These are phyloP conservation scores for Fusarium sp. DNA, from an alignment of 2,329 filamentous ascomycete genomes.

Conservation along the genomic window DNA sequence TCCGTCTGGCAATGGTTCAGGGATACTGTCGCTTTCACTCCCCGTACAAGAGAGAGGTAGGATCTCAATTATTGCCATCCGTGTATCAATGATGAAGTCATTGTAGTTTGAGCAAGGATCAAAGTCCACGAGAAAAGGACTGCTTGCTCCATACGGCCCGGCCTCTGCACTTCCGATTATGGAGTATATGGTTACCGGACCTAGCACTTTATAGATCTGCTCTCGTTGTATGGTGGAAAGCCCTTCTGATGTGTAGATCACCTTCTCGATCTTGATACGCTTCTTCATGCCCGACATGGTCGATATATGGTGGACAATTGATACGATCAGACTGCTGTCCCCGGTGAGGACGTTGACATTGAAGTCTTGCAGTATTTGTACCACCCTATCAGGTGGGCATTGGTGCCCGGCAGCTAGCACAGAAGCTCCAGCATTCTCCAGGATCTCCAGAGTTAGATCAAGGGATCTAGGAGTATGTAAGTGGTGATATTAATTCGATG, in stretches of 20 bases:
- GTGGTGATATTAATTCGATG: background rate
- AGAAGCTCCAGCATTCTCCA: slow-evolving; percentile 54
- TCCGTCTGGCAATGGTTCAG: slow-evolving; percentile 41
- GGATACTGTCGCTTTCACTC: background rate
- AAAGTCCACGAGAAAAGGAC: slow-evolving; percentile 41
- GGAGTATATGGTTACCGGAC: slow-evolving; percentile 49
- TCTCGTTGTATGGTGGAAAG: slow-evolving; percentile 47
- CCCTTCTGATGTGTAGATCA: slow-evolving; percentile 57
- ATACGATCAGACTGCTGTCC: slow-evolving; percentile 51
- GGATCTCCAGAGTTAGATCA: slow-evolving; percentile 51
- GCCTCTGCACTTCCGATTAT: slow-evolving; percentile 55
- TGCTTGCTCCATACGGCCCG: slow-evolving; percentile 51
- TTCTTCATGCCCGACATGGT: slow-evolving; percentile 32
- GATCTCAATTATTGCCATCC: slow-evolving; percentile 51
- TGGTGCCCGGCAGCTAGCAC: slow-evolving; percentile 49
- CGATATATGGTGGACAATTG: slow-evolving; percentile 49
- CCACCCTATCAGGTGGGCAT: slow-evolving; percentile 40
- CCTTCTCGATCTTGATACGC: slow-evolving; percentile 48
- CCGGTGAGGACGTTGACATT: slow-evolving; percentile 51
- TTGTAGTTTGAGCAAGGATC: slow-evolving; percentile 2
- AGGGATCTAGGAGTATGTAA: slow-evolving; percentile 42
- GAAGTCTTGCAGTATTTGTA: slow-evolving; percentile 44
- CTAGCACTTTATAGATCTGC: slow-evolving; percentile 45
- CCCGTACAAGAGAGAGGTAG: slow-evolving; percentile 38
- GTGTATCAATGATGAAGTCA: slow-evolving; percentile 52